Conservation (phyloP, 805 yeast species). For the Clavispora phyllophila region DNA sequence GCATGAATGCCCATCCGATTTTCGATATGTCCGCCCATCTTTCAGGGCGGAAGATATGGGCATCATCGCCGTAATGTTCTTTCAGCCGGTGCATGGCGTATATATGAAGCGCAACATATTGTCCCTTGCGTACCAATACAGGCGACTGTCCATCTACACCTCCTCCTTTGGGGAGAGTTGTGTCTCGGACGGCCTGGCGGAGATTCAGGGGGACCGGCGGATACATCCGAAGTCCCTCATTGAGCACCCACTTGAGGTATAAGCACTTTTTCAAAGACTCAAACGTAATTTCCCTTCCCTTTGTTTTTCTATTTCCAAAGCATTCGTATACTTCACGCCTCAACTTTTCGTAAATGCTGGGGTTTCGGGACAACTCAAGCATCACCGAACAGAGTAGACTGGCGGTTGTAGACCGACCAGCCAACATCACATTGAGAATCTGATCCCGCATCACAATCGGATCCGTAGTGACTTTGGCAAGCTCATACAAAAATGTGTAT, state of each 20-base stretch:
- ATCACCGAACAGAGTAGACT: conserved; percentile 25
- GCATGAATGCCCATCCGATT: conserved; percentile 10
- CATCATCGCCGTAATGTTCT: conserved; percentile 9
- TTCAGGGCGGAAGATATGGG: conserved; percentile 12
- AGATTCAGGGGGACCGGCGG: conserved; percentile 49
- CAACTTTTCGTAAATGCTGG: conserved; percentile 24
- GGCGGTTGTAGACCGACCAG: conserved; percentile 36
- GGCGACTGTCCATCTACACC: conserved; percentile 35
- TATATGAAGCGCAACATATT: conserved; percentile 8
- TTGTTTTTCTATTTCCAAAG: conserved; percentile 15
- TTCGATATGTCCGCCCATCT: conserved; percentile 9
- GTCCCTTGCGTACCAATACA: conserved; percentile 17
- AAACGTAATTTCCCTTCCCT: conserved; percentile 30
- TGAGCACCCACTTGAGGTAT: conserved; percentile 41
- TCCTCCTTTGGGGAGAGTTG: conserved; percentile 48
- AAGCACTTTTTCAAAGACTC: conserved; percentile 44
- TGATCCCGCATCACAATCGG: conserved; percentile 11
- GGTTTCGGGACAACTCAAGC: conserved; percentile 30
- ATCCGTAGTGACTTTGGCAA: conserved; percentile 7
- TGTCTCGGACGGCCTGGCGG: conserved; percentile 40
- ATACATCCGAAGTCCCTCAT: conserved; percentile 45
- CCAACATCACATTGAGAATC: conserved; percentile 15
- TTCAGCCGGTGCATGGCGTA: conserved; percentile 10
- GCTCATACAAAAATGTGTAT: conserved; percentile 11
- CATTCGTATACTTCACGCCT: conserved; percentile 20